These are phyloP conservation scores for Biscogniauxia marginata DNA, from an alignment of 2,329 filamentous ascomycete species.

Conservation along the genomic window DNA sequence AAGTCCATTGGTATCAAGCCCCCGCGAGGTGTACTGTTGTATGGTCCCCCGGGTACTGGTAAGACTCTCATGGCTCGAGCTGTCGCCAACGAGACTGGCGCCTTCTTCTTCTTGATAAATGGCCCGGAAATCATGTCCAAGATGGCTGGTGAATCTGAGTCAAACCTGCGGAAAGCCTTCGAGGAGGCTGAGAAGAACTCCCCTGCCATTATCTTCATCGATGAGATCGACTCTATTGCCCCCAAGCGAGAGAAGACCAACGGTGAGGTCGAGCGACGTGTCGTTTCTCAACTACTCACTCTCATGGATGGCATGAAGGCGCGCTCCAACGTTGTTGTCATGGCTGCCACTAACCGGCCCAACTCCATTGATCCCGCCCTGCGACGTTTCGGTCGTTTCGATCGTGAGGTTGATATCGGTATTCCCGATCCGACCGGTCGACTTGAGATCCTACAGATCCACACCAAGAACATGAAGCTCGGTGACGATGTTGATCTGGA, in stretches of 20 bases:
- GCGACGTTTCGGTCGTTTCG: conserved; percentile 96
- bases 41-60: conserved; percentile 96
- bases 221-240: conserved; percentile 98
- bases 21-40: conserved; percentile 94
- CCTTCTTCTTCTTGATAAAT: conserved; percentile 99
- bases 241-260: conserved; percentile 99
- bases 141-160: conserved; percentile 99
- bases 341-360: conserved; percentile 97
- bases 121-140: conserved; percentile 99
- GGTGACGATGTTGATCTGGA: conserved; percentile 95
- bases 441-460: conserved; percentile 97
- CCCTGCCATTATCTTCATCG: conserved; percentile 98
- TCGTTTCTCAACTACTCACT: conserved; percentile 91
- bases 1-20: conserved; percentile 99
- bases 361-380: conserved; percentile 98
- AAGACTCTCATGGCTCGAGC: conserved; percentile 99
- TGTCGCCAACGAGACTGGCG: conserved; percentile 97
- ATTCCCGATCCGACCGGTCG: conserved; percentile 97
- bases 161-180: conserved; percentile 97
- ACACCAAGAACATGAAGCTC: conserved; percentile 99
- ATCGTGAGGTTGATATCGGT: conserved; percentile 97
- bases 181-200: conserved; percentile 99
- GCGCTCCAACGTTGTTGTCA: conserved; percentile 96
- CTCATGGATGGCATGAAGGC: conserved; percentile 99
- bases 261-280: conserved; percentile 96